phyloP scores from a whole-genome alignment of 305 asterid genomes.

The Fraxinus baroniana region DNA sequence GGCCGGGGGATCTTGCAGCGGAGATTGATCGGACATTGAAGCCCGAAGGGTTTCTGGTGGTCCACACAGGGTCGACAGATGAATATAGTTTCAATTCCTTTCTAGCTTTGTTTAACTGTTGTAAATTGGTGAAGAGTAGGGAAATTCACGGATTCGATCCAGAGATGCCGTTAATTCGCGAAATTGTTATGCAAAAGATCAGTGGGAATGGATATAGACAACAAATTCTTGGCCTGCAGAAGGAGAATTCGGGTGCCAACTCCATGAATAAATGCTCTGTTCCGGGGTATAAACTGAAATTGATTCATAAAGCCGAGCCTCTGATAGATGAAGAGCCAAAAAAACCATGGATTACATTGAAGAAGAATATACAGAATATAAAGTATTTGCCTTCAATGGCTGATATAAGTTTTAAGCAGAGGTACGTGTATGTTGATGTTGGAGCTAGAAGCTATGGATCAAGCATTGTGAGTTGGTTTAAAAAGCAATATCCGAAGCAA shows the following conservation, averaged over 20 bases:
- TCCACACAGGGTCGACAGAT: constrained; percentile 71
- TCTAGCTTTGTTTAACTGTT: constrained; percentile 67
- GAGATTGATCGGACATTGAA: constrained; percentile 79
- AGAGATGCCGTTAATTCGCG: constrained; percentile 52
- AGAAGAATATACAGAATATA: constrained; percentile 36
- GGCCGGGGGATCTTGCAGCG: constrained; percentile 56
- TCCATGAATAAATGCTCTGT: constrained; percentile 28
- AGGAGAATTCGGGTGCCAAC: constrained; percentile 24
- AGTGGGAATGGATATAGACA: constrained; percentile 21
- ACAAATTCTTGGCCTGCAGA: neutral
- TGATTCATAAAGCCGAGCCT: constrained; percentile 39
- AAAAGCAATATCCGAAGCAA: constrained; percentile 50
- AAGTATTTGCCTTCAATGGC: constrained; percentile 43
- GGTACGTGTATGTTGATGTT: constrained; percentile 48
- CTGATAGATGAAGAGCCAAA: constrained; percentile 40
- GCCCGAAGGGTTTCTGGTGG: constrained; percentile 86
- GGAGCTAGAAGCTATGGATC: constrained; percentile 52
- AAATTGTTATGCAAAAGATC: constrained; percentile 64
- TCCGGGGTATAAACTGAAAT: constrained; percentile 18
- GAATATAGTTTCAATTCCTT: constrained; percentile 79
- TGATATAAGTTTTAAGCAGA: constrained; percentile 30
- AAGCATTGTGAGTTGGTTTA: constrained; percentile 58
- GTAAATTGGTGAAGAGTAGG: constrained; percentile 68
- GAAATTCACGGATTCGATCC: constrained; percentile 58
- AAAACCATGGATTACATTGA: constrained; percentile 47